A percentile compares a stretch with the other conserved stretches of the same genome.
Evolutionary conservation across 2,329 filamentous ascomycete genomes (phyloP).

Genomic region (Colletotrichum spinosum): DNA sequence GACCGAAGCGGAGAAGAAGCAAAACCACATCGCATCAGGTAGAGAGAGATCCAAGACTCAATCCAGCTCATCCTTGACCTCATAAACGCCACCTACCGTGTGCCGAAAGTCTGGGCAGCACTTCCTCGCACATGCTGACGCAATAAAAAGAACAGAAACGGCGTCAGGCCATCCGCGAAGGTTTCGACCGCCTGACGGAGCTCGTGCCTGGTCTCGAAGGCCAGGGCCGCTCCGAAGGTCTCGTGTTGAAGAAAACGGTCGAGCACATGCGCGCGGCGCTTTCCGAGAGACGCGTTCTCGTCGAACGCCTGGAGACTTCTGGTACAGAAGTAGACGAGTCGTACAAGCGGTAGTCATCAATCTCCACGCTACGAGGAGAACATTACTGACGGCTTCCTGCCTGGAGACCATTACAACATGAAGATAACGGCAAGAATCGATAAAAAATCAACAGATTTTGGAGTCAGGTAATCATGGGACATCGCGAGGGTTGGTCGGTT

Average conservation of each 20-base stretch:
- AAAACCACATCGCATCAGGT: conserved; percentile 67
- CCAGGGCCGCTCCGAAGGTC: conserved; percentile 85
- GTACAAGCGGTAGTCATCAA: conserved; percentile 54
- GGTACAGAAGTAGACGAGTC: conserved; percentile 67
- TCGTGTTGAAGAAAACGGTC: conserved; percentile 80
- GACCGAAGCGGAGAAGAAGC: conserved; percentile 66
- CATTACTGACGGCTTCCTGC: background rate
- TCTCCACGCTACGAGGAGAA: background rate
- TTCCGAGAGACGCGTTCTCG: conserved; percentile 66
- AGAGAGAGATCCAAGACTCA: conserved; percentile 35
- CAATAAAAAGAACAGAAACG: conserved; percentile 55
- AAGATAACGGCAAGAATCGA: too few relatives aligned
- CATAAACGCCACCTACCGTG: too few relatives aligned
- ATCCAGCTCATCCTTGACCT: too few relatives aligned
- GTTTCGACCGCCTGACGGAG: conserved; percentile 83
- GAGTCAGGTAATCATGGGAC: too few relatives aligned
- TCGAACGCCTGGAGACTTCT: conserved; percentile 68
- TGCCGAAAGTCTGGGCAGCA: too few relatives aligned
- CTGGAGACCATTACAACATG: too few relatives aligned
- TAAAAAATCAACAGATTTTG: too few relatives aligned
- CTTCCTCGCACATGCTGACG: background rate
- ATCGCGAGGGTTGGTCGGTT: too few relatives aligned
- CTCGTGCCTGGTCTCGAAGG: conserved; percentile 86
- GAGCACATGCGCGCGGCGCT: conserved; percentile 73
- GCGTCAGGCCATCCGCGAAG: conserved; percentile 77